phyloP scores from a whole-genome alignment of 768 basidiomycete species.

The Rhizopogon roseolus region DNA sequence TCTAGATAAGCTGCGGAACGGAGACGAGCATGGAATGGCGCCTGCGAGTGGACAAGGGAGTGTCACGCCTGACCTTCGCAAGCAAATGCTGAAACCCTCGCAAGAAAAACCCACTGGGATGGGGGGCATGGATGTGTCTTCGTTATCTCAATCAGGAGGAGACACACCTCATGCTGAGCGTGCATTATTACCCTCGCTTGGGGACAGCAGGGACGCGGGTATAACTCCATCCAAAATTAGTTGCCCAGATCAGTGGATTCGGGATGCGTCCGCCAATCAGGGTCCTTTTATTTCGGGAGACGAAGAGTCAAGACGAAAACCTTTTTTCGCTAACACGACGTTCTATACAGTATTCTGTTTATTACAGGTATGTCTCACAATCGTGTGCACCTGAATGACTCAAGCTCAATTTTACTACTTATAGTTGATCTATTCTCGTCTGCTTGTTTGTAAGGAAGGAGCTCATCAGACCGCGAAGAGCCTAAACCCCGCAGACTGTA shows the following conservation, averaged over 20 bases:
- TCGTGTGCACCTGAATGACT: slow-evolving; percentile 2
- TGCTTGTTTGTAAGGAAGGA: slow-evolving; percentile 81
- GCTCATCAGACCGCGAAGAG: slow-evolving; percentile 62
- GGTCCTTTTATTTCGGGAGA: slow-evolving; percentile 16
- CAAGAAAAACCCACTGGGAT: slow-evolving; percentile 47
- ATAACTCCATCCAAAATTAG: slow-evolving; percentile 1
- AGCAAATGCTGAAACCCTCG: slow-evolving; percentile 72
- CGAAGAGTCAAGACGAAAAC: slow-evolving; percentile 37
- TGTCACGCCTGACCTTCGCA: slow-evolving; percentile 68
- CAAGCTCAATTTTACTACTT: slow-evolving; percentile 7
- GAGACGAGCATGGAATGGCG: slow-evolving; percentile 31
- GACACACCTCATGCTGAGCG: slow-evolving; percentile 6
- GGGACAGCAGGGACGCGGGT: not conserved
- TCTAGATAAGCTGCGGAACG: slow-evolving; percentile 11
- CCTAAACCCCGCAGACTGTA: slow-evolving; percentile 62
- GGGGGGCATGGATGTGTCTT: slow-evolving; percentile 27
- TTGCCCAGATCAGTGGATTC: slow-evolving; percentile 56
- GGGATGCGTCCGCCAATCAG: slow-evolving; percentile 34
- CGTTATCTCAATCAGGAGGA: slow-evolving; percentile 13
- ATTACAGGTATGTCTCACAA: slow-evolving; percentile 57
- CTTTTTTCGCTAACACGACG: slow-evolving; percentile 89
- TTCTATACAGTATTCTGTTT: slow-evolving; percentile 88
- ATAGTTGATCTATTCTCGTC: slow-evolving; percentile 85
- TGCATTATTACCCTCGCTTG: not conserved
- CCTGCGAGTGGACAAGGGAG: slow-evolving; percentile 40